A percentile compares a stretch with the other conserved stretches of the same genome.
phyloP scores from a whole-genome alignment of 108 stramenopile species.

The Skeletonema tropicum region DNA sequence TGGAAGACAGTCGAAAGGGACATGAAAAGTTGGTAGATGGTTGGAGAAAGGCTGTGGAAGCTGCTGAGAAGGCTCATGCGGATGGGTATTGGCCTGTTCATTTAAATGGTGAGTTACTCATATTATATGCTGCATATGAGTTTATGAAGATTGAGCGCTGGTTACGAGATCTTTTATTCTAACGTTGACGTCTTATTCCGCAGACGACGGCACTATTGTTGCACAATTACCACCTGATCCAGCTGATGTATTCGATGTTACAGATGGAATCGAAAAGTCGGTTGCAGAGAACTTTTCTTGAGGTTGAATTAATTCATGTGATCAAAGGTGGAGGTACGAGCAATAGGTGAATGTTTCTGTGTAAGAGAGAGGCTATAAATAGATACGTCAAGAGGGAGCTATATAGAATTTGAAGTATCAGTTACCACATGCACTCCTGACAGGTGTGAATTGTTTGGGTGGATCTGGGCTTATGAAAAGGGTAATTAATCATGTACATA shows the following conservation, averaged over 20 bases:
- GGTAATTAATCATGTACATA: neutral
- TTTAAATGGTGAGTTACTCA: slow-evolving; percentile 45
- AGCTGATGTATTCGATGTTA: slow-evolving; percentile 26
- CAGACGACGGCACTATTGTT: slow-evolving; percentile 43
- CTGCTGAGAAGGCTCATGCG: slow-evolving; percentile 48
- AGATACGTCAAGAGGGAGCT: neutral
- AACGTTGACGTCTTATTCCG: neutral
- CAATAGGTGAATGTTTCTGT: neutral
- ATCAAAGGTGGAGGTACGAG: neutral
- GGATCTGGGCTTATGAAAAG: neutral
- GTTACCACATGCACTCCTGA: neutral
- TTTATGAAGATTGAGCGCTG: neutral
- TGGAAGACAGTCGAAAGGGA: slow-evolving; percentile 38
- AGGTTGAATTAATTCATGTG: neutral
- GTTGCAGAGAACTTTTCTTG: slow-evolving; percentile 14
- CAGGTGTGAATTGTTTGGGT: neutral
- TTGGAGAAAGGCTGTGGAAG: slow-evolving; percentile 60
- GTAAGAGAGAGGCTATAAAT: neutral
- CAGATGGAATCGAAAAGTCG: slow-evolving; percentile 43
- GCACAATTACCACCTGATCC: slow-evolving; percentile 39
- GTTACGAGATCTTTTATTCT: neutral
- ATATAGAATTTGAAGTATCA: neutral
- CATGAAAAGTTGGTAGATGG: slow-evolving; percentile 61
- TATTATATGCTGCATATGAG: too few species aligned
- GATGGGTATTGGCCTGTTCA: slow-evolving; percentile 64